Conservation (phyloP, 192 early-diverging fungal species). For the Coemansia umbellata region DNA sequence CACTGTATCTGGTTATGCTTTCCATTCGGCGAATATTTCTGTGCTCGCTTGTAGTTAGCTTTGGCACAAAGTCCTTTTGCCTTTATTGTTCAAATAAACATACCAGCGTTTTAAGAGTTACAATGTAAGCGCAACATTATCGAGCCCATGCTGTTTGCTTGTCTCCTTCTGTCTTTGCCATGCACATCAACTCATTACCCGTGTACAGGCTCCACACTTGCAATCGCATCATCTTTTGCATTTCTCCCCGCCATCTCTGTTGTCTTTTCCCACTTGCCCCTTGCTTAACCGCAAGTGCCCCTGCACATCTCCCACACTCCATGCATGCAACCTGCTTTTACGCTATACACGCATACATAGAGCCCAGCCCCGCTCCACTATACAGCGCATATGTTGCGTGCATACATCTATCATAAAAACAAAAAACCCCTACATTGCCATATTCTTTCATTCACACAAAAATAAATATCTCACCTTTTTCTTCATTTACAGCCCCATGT, state of each 20-base stretch:
- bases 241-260: too few species aligned
- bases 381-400: not conserved
- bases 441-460: not conserved
- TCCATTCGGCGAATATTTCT: not conserved
- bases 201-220: too few species aligned
- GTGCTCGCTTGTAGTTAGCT: not conserved
- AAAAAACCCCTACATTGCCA: not conserved
- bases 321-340: not conserved
- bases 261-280: not conserved
- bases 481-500: not conserved
- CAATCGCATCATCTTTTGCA: too few species aligned
- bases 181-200: not conserved
- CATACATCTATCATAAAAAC: not conserved
- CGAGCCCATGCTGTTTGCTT: not conserved
- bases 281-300: not conserved
- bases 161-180: not conserved
- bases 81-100: not conserved
- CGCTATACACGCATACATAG: not conserved
- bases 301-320: not conserved
- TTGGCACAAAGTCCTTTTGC: not conserved
- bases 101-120: not conserved
- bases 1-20: slow-evolving; percentile 22
- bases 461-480: not conserved
- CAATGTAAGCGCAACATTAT: not conserved
- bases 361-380: too few species aligned